These are phyloP conservation scores for Juglanconis juglandina DNA, from an alignment of 2,329 filamentous ascomycete genomes.

Conservation along the genomic window DNA sequence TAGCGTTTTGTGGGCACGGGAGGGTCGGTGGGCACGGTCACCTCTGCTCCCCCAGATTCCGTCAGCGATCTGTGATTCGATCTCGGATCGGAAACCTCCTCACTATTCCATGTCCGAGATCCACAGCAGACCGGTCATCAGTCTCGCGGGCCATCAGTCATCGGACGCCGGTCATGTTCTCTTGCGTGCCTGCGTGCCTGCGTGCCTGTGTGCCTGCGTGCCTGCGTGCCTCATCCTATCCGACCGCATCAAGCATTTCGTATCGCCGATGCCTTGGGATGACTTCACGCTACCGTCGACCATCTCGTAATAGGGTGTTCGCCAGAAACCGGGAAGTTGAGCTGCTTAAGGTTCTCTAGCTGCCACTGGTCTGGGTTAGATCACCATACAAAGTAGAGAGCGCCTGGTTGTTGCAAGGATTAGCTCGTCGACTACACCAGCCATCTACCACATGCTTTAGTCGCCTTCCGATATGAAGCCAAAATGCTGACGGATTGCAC, in stretches of 20 bases:
- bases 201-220: background rate
- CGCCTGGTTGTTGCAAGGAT: conserved; percentile 3
- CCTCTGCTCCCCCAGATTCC: conserved; percentile 18
- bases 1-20: background rate
- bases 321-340: conserved; percentile 5
- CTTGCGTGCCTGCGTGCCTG: background rate
- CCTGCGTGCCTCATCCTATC: background rate
- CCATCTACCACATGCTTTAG: conserved; percentile 3
- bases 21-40: conserved; percentile 3
- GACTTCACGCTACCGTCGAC: too few species aligned
- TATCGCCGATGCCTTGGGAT: background rate
- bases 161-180: background rate
- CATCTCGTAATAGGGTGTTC: background rate
- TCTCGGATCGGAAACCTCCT: conserved; percentile 22
- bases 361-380: background rate
- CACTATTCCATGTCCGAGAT: background rate
- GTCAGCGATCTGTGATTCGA: conserved; percentile 26
- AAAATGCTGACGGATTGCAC: background rate
- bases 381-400: background rate
- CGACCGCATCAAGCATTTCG: background rate
- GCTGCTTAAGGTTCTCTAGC: background rate
- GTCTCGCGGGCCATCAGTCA: background rate
- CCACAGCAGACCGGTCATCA: background rate
- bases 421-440: background rate
- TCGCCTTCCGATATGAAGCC: conserved; percentile 4